Base-by-base conservation (phyloP, 257 asterid genomes). In the Nicotiana paniculata region DNA sequence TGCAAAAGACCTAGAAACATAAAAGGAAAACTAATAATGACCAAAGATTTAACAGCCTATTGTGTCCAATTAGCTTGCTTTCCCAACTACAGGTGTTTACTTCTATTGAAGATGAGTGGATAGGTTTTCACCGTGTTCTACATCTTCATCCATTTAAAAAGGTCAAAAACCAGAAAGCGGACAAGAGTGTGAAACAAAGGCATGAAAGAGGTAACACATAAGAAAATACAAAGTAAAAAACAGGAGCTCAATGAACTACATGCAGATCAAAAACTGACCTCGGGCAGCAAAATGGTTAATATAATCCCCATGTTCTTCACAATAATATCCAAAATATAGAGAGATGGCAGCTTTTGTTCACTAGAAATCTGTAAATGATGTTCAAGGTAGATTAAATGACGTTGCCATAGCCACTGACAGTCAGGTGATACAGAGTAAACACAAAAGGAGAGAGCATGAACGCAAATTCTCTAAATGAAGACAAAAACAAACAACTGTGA, bases 261-360 rank as follows among this genome's bases (percentile, higher is more conserved):
- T 37, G 28, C 16, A n/a, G 18, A 77, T 61, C 17, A 76, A 84
- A 84, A 81, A 80, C 92, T 88, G 81, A 93, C 98, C 98, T 93
- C 98, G 1, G 96, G 97, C 83, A 55, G 94, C 94, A 55, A 93
- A 93, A 87, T 83, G 86, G 85, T 90, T 94, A 70, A 94, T 93
- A 91, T 96, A 96, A 90, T 96, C 98, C 90, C 91, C 86, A 96
- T 92, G 86, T 94, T 96, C 93, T 96, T 96, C 93, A 96, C 99
- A 80, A 94, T 93, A 86, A 97, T 96, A 92, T 96, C 99, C 86
- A 96, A 85, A 66, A 32, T 2, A 86, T 96, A 96, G 57, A 96
- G 93, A 72, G 98, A 96, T 79, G 99, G 99, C 87, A 96, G 90
- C 91, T 96, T 96, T 83, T 90, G 97, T 72, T 96, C 98, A 1